A percentile compares a stretch with the other conserved stretches of the same genome.
These are phyloP conservation scores for Halenospora varia DNA, from an alignment of 495 filamentous ascomycete species.

Conservation along the genomic window DNA sequence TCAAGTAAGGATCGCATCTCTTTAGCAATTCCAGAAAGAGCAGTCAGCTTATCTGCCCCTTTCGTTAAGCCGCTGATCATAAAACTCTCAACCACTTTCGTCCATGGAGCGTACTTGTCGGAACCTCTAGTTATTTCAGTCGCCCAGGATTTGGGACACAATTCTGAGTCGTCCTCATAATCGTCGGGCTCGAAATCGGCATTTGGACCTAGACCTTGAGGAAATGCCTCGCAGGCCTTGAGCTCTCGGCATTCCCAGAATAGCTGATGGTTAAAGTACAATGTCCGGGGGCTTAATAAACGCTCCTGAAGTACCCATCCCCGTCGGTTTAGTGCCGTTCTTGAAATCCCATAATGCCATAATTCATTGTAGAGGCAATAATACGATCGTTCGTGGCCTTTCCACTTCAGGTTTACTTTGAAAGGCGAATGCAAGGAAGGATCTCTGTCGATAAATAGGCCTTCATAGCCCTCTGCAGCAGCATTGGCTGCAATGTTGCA, in stretches of 20 bases:
- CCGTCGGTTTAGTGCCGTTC: background rate
- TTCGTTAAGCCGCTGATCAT: constrained; percentile 19
- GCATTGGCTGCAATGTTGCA: background rate
- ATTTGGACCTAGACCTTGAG: background rate
- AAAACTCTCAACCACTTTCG: background rate
- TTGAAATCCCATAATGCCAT: background rate
- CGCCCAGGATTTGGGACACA: background rate
- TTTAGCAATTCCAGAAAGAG: constrained; percentile 4
- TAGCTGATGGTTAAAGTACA: background rate
- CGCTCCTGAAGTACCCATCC: background rate
- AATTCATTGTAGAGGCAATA: background rate
- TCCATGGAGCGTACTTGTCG: background rate
- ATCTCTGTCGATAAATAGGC: background rate
- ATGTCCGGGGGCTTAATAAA: background rate
- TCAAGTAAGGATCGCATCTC: background rate
- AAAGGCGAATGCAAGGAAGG: background rate
- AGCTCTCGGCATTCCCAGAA: background rate
- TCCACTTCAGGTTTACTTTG: background rate
- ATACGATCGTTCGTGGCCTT: background rate
- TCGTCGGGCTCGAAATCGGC: background rate
- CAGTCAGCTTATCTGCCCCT: constrained; percentile 14
- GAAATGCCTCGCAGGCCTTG: background rate
- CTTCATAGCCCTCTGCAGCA: background rate
- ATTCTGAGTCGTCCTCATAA: background rate
- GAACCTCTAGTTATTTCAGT: too few relatives aligned